Conservation (phyloP, 2,329 filamentous ascomycete genomes). For the Niveomyces coronatus region DNA sequence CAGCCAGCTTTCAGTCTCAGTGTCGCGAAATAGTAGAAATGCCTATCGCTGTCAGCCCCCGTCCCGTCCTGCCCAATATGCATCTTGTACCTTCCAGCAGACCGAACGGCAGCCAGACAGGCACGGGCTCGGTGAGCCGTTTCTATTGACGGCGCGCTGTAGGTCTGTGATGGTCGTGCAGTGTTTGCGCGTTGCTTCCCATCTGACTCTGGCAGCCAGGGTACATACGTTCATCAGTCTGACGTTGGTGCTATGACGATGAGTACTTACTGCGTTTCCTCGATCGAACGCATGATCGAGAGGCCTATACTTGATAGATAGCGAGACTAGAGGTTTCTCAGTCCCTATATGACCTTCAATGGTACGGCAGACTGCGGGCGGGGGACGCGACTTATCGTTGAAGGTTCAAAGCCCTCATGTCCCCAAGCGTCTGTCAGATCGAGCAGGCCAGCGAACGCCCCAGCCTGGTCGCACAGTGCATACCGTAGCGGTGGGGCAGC, state of each 20-base stretch:
- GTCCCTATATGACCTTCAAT: no score
- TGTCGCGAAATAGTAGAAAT: constrained; percentile 67
- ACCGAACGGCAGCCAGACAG: constrained; percentile 69
- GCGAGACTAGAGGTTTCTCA: no score
- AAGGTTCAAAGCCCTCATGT: no score
- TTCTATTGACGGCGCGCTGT: constrained; percentile 51
- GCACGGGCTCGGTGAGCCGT: constrained; percentile 52
- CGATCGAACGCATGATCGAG: constrained; percentile 30
- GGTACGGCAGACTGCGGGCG: no score
- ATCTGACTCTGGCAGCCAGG: constrained; percentile 60
- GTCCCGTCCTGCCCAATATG: not conserved
- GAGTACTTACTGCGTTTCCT: constrained; percentile 27
- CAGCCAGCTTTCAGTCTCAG: constrained; percentile 57
- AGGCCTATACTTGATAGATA: no score
- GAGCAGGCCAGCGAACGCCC: no score
- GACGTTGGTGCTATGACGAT: constrained; percentile 6
- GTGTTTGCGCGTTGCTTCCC: constrained; percentile 52
- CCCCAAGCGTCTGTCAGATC: no score
- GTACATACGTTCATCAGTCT: constrained; percentile 16
- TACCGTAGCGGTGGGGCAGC: no score
- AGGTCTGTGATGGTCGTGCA: constrained; percentile 50
- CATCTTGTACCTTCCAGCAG: constrained; percentile 68
- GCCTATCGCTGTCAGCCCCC: constrained; percentile 39
- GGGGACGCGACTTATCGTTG: no score
- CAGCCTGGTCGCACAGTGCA: no score